A percentile compares a stretch with the other conserved stretches of the same genome.
These are phyloP conservation scores for Leucosporidium scottii DNA, from an alignment of 768 basidiomycete species.

Conservation along the genomic window DNA sequence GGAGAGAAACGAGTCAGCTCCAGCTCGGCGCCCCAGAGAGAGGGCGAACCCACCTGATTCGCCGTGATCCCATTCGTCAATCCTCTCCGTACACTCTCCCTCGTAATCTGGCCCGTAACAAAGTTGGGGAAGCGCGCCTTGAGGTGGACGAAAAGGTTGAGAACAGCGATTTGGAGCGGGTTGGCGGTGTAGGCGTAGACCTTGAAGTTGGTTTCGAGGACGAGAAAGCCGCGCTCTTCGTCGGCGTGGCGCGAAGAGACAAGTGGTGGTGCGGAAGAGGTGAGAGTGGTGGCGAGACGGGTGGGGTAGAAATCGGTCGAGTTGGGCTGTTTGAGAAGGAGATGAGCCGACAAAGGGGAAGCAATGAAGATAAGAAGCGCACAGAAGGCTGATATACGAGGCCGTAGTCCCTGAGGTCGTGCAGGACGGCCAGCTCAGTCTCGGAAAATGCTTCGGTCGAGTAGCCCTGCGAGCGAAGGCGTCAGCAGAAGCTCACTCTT, in stretches of 20 bases:
- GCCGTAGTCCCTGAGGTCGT: constrained; percentile 89
- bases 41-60: constrained; percentile 62
- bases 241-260: constrained; percentile 44
- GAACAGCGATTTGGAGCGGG: constrained; percentile 87
- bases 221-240: constrained; percentile 68
- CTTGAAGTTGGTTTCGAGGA: constrained; percentile 96
- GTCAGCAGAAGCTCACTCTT: constrained; percentile 19
- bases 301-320: constrained; percentile 87
- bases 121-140: constrained; percentile 94
- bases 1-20: constrained; percentile 3
- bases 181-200: constrained; percentile 98
- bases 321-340: constrained; percentile 46
- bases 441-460: constrained; percentile 69
- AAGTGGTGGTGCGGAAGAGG: constrained; percentile 71
- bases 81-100: constrained; percentile 91
- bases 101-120: constrained; percentile 89
- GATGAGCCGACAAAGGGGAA: constrained; percentile 36
- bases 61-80: constrained; percentile 92
- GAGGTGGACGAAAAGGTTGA: constrained; percentile 85
- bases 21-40: constrained; percentile 4
- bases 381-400: constrained; percentile 74
- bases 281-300: constrained; percentile 85
- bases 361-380: background rate
- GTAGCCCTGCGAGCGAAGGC: constrained; percentile 60
- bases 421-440: constrained; percentile 77